Conservation (phyloP, 2,329 filamentous ascomycete genomes). For the Pleomassaria siparia region DNA sequence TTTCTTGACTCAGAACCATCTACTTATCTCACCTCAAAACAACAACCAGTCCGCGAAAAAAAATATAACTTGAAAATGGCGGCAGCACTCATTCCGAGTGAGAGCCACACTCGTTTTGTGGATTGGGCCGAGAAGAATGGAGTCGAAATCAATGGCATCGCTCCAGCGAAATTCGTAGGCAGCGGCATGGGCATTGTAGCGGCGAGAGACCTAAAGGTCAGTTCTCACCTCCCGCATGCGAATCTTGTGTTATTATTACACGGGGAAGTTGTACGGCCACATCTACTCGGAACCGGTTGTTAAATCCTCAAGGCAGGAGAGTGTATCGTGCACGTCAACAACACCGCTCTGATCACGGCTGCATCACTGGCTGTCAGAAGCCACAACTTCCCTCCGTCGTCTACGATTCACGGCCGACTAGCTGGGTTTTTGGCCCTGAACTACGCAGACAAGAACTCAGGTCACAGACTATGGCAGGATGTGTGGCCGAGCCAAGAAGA, state of each 20-base stretch:
- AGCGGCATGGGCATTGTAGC: slow-evolving; percentile 79
- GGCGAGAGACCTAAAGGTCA: slow-evolving; percentile 65
- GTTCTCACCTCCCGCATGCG: slow-evolving; percentile 13
- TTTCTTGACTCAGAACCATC: slow-evolving; percentile 8
- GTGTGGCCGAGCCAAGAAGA: slow-evolving; percentile 67
- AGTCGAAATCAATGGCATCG: slow-evolving; percentile 67
- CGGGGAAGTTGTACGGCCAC: no score
- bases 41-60: background rate
- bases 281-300: slow-evolving; percentile 6
- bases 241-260: background rate
- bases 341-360: slow-evolving; percentile 64
- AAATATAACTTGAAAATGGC: slow-evolving; percentile 24
- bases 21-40: background rate
- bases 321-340: slow-evolving; percentile 65
- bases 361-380: slow-evolving; percentile 56
- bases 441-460: slow-evolving; percentile 45
- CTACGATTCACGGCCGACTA: slow-evolving; percentile 70
- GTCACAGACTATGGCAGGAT: slow-evolving; percentile 60
- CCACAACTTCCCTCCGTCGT: slow-evolving; percentile 53
- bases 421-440: slow-evolving; percentile 65
- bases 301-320: slow-evolving; percentile 56
- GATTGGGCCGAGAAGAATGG: slow-evolving; percentile 68
- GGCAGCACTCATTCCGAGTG: slow-evolving; percentile 34
- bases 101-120: slow-evolving; percentile 59
- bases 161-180: slow-evolving; percentile 66